phyloP scores from a whole-genome alignment of 1,284 basidiomycete species.

The Irpex sp. region DNA sequence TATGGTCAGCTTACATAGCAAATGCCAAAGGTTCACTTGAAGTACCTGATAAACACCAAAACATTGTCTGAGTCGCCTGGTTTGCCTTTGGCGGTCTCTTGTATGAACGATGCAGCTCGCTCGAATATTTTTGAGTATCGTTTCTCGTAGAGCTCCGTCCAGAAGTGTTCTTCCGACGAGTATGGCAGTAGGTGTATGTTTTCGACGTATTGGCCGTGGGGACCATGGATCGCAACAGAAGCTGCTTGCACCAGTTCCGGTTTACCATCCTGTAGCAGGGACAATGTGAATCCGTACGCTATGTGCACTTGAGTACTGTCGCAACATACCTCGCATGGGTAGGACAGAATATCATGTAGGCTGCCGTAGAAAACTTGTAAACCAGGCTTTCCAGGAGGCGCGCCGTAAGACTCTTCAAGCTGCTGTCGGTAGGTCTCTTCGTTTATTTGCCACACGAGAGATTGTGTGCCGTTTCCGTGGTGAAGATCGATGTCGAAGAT shows the following conservation, averaged over 20 bases:
- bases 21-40: neutral
- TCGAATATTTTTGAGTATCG: constrained; percentile 71
- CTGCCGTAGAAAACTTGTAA: constrained; percentile 85
- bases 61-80: constrained; percentile 63
- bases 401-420: constrained; percentile 45
- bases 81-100: constrained; percentile 51
- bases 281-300: neutral
- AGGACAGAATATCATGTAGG: constrained; percentile 88
- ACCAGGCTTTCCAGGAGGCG: constrained; percentile 38
- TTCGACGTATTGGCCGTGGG: constrained; percentile 89
- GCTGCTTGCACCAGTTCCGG: constrained; percentile 78
- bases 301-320: no score
- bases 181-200: constrained; percentile 89
- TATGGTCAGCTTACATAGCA: constrained; percentile 1
- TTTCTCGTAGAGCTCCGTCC: constrained; percentile 65
- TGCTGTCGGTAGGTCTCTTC: constrained; percentile 75
- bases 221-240: constrained; percentile 74
- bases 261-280: constrained; percentile 70
- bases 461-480: constrained; percentile 93
- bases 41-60: constrained; percentile 80
- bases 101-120: constrained; percentile 73
- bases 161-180: constrained; percentile 73
- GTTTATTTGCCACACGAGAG: constrained; percentile 90
- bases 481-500: constrained; percentile 95
- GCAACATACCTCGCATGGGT: constrained; percentile 90